A percentile compares a stretch with the other conserved stretches of the same genome.
Conservation (phyloP, 2,329 filamentous ascomycete genomes). For the Botrytis paeoniae region DNA sequence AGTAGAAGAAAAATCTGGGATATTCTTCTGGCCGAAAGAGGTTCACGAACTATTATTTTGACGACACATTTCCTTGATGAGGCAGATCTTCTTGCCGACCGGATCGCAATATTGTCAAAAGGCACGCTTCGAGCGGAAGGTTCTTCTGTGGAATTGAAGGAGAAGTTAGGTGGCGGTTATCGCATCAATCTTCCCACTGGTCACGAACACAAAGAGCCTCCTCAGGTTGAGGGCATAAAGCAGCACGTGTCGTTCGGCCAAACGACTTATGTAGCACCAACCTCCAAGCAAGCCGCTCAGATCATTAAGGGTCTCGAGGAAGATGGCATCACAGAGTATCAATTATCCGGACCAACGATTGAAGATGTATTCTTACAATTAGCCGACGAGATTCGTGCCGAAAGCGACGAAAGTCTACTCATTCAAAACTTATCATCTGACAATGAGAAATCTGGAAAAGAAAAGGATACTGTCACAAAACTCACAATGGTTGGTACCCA, state of each 20-base stretch:
- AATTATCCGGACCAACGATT: conserved; percentile 83
- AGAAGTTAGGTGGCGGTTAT: conserved; percentile 79
- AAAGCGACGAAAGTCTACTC: conserved; percentile 38
- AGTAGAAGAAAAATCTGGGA: conserved; percentile 91
- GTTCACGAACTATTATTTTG: conserved; percentile 75
- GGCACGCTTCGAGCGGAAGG: conserved; percentile 78
- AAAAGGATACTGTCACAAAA: conserved; percentile 34
- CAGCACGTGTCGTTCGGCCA: conserved; percentile 65
- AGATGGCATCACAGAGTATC: conserved; percentile 69
- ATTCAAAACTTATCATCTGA: conserved; percentile 16
- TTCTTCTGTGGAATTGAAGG: conserved; percentile 82
- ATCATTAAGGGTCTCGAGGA: conserved; percentile 69
- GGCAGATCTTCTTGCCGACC: conserved; percentile 83
- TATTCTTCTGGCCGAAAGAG: conserved; percentile 81
- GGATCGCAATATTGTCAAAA: conserved; percentile 84
- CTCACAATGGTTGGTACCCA: conserved; percentile 15
- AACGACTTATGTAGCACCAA: conserved; percentile 67
- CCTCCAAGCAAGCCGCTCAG: conserved; percentile 66
- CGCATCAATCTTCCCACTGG: conserved; percentile 70
- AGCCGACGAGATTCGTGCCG: conserved; percentile 70
- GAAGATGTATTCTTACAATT: conserved; percentile 89
- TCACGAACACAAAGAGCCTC: conserved; percentile 46
- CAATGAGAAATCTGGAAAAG: conserved; percentile 21
- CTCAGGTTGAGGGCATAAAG: conserved; percentile 52
- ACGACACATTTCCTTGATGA: conserved; percentile 95